A percentile compares a stretch with the other conserved stretches of the same genome.
Conservation (phyloP, 2,329 filamentous ascomycete species). For the Penicillium vulpinum region DNA sequence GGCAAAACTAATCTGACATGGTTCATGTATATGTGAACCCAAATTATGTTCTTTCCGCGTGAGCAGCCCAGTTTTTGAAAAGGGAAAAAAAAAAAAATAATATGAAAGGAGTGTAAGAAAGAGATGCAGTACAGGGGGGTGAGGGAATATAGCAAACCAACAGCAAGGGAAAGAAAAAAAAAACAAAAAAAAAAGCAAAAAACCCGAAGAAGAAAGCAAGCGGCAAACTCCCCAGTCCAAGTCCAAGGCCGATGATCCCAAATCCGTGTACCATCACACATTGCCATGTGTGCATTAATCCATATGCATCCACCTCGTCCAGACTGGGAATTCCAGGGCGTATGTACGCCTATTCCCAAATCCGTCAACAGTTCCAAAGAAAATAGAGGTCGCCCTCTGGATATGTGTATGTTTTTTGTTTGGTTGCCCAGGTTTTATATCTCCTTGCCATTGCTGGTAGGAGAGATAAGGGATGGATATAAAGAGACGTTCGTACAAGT, state of each 20-base stretch:
- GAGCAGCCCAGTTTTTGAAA: conserved; percentile 23
- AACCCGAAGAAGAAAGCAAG: conserved; percentile 5
- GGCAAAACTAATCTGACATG: conserved; percentile 15
- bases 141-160: conserved; percentile 15
- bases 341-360: conserved; percentile 15
- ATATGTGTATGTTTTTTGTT: conserved; percentile 20
- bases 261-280: conserved; percentile 10
- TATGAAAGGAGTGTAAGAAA: conserved; percentile 14
- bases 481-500: not conserved
- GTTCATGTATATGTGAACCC: conserved; percentile 11
- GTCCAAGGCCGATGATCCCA: conserved; percentile 4
- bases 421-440: conserved; percentile 5
- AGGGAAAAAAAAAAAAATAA: conserved; percentile 2
- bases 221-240: conserved; percentile 7
- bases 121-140: conserved; percentile 11
- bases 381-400: conserved; percentile 28
- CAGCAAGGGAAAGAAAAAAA: conserved; percentile 8
- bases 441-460: not conserved
- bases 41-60: conserved; percentile 24
- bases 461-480: not conserved
- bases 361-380: conserved; percentile 14
- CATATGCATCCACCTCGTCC: conserved; percentile 7
- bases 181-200: conserved; percentile 3
- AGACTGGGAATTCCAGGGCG: conserved; percentile 1
- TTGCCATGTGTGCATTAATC: conserved; percentile 12